Percentiles rank a stretch among this genome's conserved stretches.
Conservation (phyloP, 108 stramenopile species). For the Cyclotella atomus region DNA sequence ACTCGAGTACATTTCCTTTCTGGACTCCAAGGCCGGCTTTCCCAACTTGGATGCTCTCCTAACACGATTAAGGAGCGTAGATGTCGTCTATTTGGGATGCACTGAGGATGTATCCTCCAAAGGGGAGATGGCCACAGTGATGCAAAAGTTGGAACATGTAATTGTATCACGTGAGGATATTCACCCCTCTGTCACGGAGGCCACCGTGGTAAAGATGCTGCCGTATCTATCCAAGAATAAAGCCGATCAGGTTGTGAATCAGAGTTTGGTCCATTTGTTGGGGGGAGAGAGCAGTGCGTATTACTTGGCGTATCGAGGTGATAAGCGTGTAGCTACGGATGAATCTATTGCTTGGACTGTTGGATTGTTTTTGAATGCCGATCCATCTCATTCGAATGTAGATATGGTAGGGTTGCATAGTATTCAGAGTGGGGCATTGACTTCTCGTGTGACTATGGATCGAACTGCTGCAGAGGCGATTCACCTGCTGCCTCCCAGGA, state of each 20-base stretch:
- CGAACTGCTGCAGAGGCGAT: constrained; percentile 78
- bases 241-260: constrained; percentile 26
- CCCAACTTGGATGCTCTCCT: constrained; percentile 72
- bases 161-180: constrained; percentile 49
- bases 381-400: constrained; percentile 26
- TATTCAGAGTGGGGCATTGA: constrained; percentile 51
- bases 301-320: constrained; percentile 44
- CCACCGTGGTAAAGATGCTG: constrained; percentile 12
- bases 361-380: constrained; percentile 24
- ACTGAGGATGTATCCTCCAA: constrained; percentile 19
- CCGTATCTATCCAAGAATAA: constrained; percentile 24
- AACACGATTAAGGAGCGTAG: constrained; percentile 51
- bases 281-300: constrained; percentile 21
- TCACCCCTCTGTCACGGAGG: background rate
- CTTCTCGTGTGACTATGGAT: constrained; percentile 67
- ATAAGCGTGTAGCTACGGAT: constrained; percentile 41
- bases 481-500: constrained; percentile 76
- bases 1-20: constrained; percentile 58
- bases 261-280: constrained; percentile 28
- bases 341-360: constrained; percentile 26
- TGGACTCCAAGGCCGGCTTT: constrained; percentile 60
- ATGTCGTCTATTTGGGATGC: constrained; percentile 46
- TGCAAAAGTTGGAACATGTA: background rate
- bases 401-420: constrained; percentile 19
- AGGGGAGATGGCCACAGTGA: background rate